Base-by-base conservation (phyloP, 495 filamentous ascomycete species). In the Aspergillus biplanus region DNA sequence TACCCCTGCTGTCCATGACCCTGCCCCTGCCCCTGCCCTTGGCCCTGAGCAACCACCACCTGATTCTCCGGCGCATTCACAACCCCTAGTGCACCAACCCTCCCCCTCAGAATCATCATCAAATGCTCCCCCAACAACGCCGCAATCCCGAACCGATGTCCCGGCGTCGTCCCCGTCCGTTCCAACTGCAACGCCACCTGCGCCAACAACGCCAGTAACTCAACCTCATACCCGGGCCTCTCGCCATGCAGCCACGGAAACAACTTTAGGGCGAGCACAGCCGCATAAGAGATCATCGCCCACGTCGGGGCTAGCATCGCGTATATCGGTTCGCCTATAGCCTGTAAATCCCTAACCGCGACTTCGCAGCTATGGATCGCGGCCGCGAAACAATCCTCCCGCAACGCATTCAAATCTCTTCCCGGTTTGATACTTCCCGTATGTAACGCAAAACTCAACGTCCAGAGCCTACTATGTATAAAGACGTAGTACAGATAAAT, bases 351-450 rank as follows among this genome's bases (percentile, higher is more conserved):
- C 7, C 56, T 58, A 2, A 74, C 71, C 4, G 71, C 67, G 1
- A 67, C 27, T 52, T 72, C 71, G 16, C 69, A 72, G 33, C 53
- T 63, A 52, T 70, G 49, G 0, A 82, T 74, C 1, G 80, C 75
- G 16, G 74, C 66, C 6, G 75, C 67, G 21, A 82, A 78, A 13
- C 72, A 69, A 15, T 82, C 75, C 5, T 83, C 67, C 6, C 71
- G 75, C 53, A 85, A 70, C 35, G 77, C 69, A 50, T 84, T 77
- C 9, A 87, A 63, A 18, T 69, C 44, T 3, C 42, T 34, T 4
- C 34, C 62, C 5, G 47, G n/a, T 0, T 52, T 61, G 5, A 58
- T 27, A 27, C 21, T 56, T 1, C 62, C 61, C 5, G 21, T 35
- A n/a, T 65, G 55, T 12, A 74, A 67, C 16, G 69, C 71, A 34